Evolutionary conservation across 2,329 filamentous ascomycete species (phyloP), one percentile per base, ranked within the genome.

Genomic region (Fusarium sp.): DNA sequence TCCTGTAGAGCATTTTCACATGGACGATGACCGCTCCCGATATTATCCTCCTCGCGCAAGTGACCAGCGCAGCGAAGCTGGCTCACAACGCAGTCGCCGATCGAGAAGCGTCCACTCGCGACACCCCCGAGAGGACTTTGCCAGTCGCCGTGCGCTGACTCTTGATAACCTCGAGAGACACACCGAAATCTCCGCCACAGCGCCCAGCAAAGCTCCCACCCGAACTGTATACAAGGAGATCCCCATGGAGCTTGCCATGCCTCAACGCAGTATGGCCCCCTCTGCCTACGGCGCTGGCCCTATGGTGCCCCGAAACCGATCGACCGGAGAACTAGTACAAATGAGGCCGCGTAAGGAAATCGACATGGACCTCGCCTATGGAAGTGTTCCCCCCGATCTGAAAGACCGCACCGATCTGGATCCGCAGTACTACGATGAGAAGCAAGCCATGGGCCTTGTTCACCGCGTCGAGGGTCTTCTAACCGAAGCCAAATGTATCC

Each of bases 311-410:
- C 85, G 80, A 31, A 76, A 77, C 33, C 68, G 68, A 30, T 86
- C 86, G 12, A 83, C 86, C 26, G 80, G 83, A 3, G 78, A 82
- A 15, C 71, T 85, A 26, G 75, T 76, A 31, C 55, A 60, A 54
- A 68, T 75, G 50, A 70, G 68, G 76, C 67, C 71, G 31, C 73
- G 77, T 48, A 85, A 87, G 75, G 85, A 91, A 61, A 91, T 97
- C 75, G 95, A 98, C 78, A 95, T 97, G 93, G 88, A 97, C 79
- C 86, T 98, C 13, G 95, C 95, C 13, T 98, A 98, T 78, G 95
- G 95, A 67, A 91, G 93, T 58, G 86, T 96, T 0, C 93, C 93
- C 3, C 90, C 93, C 63, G 89, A 95, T 76, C 82, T 94, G 82
- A 80, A 84, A 78, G 60, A 82, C 81, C 79, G 85, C 75, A 75